phyloP scores from a whole-genome alignment of 1,284 basidiomycete genomes.

The Kwoniella shivajii region DNA sequence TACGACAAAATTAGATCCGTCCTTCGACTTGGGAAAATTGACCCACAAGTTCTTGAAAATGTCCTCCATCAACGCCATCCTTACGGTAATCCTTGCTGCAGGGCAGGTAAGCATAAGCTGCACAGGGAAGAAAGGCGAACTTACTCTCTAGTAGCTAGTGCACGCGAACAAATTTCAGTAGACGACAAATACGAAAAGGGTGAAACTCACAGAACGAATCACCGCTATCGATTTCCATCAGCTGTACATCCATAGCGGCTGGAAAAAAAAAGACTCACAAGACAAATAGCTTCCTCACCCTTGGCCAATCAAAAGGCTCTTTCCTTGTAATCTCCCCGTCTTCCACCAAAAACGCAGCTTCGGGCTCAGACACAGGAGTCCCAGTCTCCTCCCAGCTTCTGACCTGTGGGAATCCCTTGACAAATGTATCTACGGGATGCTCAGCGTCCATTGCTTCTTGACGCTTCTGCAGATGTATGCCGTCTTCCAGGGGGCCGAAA shows the following conservation, averaged over 20 bases:
- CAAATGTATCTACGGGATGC: constrained; percentile 5
- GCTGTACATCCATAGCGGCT: background rate
- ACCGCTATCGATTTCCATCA: constrained; percentile 11
- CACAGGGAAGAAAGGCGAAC: background rate
- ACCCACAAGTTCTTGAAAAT: constrained; percentile 18
- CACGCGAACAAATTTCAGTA: background rate
- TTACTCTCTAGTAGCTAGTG: constrained; percentile 18
- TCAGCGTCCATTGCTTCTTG: background rate
- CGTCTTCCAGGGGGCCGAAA: background rate
- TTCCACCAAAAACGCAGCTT: background rate
- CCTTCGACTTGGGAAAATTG: background rate
- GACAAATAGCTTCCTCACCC: constrained; percentile 22
- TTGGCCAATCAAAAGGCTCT: constrained; percentile 27
- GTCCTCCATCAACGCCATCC: constrained; percentile 22
- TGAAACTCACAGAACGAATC: constrained; percentile 29
- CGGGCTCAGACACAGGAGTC: background rate
- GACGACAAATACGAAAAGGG: background rate
- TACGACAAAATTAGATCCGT: background rate
- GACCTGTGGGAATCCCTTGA: constrained; percentile 3
- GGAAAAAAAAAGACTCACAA: constrained; percentile 19
- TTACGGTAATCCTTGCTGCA: constrained; percentile 17
- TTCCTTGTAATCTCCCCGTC: background rate
- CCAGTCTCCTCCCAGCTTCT: constrained; percentile 1
- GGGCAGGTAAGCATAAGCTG: background rate
- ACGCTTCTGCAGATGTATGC: background rate